Evolutionary conservation across 495 filamentous ascomycete species (phyloP).

Genomic region (Talaromyces adpressus): DNA sequence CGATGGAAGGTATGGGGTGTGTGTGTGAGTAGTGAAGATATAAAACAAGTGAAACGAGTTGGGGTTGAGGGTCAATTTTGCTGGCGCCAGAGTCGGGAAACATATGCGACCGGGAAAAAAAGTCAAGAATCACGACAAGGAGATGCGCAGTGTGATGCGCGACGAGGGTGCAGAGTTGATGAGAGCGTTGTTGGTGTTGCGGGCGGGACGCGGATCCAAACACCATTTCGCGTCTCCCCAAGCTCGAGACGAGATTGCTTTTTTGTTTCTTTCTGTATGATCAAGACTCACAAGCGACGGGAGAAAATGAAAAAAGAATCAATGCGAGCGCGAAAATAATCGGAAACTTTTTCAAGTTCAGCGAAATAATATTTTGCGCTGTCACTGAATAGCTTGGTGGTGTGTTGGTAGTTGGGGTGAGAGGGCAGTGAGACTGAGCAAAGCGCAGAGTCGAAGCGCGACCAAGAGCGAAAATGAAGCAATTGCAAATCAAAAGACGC

Average conservation of each 20-base stretch:
- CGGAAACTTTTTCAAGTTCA: neutral
- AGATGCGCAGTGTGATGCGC: neutral
- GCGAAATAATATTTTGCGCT: neutral
- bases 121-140: neutral
- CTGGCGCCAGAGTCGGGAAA: neutral
- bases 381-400: neutral
- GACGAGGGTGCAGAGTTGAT: neutral
- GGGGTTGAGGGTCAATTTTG: neutral
- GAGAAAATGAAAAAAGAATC: neutral
- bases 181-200: constrained; percentile 1
- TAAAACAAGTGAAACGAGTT: neutral
- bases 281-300: neutral
- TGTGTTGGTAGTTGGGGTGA: neutral
- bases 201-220: constrained; percentile 9
- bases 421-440: neutral
- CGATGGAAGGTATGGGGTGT: constrained; percentile 1
- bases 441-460: constrained; percentile 15
- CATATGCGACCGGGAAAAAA: constrained; percentile 9
- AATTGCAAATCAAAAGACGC: constrained; percentile 13
- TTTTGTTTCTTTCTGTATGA: neutral
- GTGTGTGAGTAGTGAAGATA: constrained; percentile 5
- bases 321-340: neutral
- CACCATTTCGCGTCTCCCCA: constrained; percentile 5
- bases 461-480: constrained; percentile 21
- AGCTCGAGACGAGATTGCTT: neutral